Evolutionary conservation across 257 asterid genomes (phyloP).

Genomic region (Lavandula angustifolia): DNA sequence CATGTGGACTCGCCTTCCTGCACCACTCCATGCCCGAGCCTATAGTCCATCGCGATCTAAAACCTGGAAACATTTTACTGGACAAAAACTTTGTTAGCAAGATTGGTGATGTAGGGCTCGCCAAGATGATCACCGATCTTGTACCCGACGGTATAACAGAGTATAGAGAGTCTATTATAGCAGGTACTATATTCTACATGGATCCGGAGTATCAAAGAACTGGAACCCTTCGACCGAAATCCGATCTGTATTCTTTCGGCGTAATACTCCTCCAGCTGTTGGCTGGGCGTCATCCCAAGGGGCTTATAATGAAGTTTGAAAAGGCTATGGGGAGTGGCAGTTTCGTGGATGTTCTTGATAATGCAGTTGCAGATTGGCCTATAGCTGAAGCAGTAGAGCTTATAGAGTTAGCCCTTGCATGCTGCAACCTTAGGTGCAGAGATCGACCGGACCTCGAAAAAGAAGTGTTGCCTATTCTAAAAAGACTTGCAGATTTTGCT

Average conservation of each 20-base stretch:
- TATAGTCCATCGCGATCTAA: conserved; percentile 81
- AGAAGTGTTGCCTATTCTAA: conserved; percentile 72
- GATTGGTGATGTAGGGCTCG: conserved; percentile 89
- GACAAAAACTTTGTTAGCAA: conserved; percentile 66
- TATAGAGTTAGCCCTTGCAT: conserved; percentile 56
- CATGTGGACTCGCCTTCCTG: conserved; percentile 84
- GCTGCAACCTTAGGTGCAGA: conserved; percentile 79
- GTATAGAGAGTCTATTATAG: conserved; percentile 67
- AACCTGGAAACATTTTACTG: conserved; percentile 84
- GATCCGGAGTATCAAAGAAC: conserved; percentile 93
- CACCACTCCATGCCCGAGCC: conserved; percentile 83
- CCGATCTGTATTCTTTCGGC: conserved; percentile 88
- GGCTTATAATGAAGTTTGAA: conserved; percentile 67
- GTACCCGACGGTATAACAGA: conserved; percentile 81
- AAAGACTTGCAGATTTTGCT: conserved; percentile 66
- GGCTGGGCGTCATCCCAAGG: conserved; percentile 62
- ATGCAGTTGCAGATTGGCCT: conserved; percentile 72
- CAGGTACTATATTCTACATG: conserved; percentile 82
- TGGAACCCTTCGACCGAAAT: conserved; percentile 85
- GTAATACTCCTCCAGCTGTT: conserved; percentile 72
- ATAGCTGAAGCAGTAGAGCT: conserved; percentile 61
- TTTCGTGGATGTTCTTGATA: conserved; percentile 58
- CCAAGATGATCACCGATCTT: conserved; percentile 60
- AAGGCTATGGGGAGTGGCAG: conserved; percentile 50
- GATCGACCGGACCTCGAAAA: conserved; percentile 87